Evolutionary conservation across 225 moss, liverwort and hornwort species (phyloP).

Genomic region (Rhytidiadelphus loreus): DNA sequence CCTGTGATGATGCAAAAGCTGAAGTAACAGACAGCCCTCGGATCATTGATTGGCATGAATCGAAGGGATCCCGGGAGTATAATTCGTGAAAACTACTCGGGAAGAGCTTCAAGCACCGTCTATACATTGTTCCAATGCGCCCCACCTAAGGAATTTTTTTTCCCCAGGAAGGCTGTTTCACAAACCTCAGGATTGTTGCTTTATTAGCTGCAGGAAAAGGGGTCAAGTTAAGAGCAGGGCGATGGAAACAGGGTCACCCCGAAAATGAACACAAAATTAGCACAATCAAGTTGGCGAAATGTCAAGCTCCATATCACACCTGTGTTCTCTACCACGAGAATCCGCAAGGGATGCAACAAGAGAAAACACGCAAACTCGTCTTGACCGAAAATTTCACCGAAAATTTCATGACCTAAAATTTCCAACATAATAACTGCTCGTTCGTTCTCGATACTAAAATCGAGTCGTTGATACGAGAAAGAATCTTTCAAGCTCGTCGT

Average conservation of each 20-base stretch:
- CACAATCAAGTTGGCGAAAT: background rate
- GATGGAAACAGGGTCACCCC: background rate
- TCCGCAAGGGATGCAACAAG: background rate
- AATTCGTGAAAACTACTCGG: slow-evolving; percentile 14
- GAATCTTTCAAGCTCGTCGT: background rate
- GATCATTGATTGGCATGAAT: slow-evolving; percentile 14
- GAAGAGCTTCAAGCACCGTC: slow-evolving; percentile 30
- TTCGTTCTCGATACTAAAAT: background rate
- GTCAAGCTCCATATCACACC: background rate
- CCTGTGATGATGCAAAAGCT: background rate
- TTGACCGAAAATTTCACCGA: background rate
- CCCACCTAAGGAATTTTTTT: background rate
- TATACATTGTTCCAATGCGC: slow-evolving; percentile 16
- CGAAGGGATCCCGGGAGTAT: slow-evolving; percentile 12
- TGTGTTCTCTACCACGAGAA: background rate
- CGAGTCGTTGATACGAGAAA: background rate
- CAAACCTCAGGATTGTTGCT: background rate
- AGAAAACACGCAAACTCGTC: background rate
- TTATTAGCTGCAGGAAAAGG: slow-evolving; percentile 9
- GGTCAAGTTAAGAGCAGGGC: background rate
- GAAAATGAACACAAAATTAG: background rate
- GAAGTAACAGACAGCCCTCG: background rate
- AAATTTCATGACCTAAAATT: background rate
- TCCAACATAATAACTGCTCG: background rate
- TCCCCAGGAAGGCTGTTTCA: background rate